Base-by-base conservation (phyloP, 257 asterid genomes). In the Jacaranda copaia region DNA sequence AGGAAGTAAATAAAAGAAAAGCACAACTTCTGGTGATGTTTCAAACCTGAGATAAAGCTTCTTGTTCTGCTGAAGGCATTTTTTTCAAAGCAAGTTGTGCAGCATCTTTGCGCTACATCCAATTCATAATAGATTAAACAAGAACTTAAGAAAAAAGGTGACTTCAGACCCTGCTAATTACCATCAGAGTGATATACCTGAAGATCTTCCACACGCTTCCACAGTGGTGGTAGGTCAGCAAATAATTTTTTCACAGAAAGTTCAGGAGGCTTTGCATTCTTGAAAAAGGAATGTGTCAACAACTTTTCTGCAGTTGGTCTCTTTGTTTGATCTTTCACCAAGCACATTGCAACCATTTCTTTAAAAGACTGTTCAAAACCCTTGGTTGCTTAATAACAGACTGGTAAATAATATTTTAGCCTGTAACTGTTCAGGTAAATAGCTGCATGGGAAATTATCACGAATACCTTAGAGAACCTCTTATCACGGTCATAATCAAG, bases 341-440 rank as follows among this genome's bases (percentile, higher is more conserved):
- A 87, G 89, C 99, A 96, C 98, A 96, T 96, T 62, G 99, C 97
- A 83, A 96, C 98, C 98, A 96, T 87, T 84, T 96, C 99, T 89
- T 93, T 96, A 82, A 96, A 96, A 73, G 98, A 93, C 99, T 96
- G 91, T 83, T 75, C 59, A 49, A 64, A 84, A 79, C 73, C 68
- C 75, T 69, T 60, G 60, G 75, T 66, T 59, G 68, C 78, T 84
- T 59, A 81, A 81, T 32, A 76, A 78, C 68, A 75, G 66, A 66
- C 73, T 55, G 48, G 76, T 59, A 60, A 75, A 40, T 15, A 4
- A n/a, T 3, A 3, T 55, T 16, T 42, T 5, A 42, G 46, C 78
- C 51, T n/a, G 43, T 48, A 4, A 63, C 59, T 72, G 73, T 70
- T 15, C 40, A 60, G 6, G 52, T 39, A 74, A 78, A 76, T 32